Evolutionary conservation across 306 rosid species (phyloP), one percentile per base, ranked within the genome.

Genomic region (Prunus campanulata): DNA sequence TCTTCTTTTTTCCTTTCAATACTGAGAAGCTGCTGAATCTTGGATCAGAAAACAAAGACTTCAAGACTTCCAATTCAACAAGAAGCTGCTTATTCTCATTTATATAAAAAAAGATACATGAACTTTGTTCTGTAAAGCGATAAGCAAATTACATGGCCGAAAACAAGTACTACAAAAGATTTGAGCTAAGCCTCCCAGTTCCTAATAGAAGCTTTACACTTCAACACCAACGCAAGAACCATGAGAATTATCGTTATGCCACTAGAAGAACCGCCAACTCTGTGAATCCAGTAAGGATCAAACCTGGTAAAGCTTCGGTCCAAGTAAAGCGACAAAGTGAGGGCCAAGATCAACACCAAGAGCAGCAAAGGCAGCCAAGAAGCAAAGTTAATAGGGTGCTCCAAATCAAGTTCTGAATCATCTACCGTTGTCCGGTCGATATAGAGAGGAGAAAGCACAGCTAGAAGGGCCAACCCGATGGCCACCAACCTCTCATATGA

Each of bases 261-360:
- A 7, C 85, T 81, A 0, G 98, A 92, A 78, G 99, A 92, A 78
- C 99, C 98, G 24, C 90, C 85, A 70, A 91, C 93, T 76, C 97
- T 88, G 71, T 92, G 93, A 77, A 95, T 92, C 98, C 97, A 95
- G 56, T 89, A 30, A 46, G 91, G 92, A 78, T 92, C 99, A 25
- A 88, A 89, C 82, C 86, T 87, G 32, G 89, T 64, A 13, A 82
- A 77, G 74, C 88, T 81, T 49, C 50, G 74, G 77, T 95, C 93
- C 10, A 87, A n/a, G 80, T 74, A 83, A 74, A 86, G 84, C 7
- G 92, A 90, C 25, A 78, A 50, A 56, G 81, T 79, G 54, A 89
- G 85, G 63, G 87, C 83, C 55, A 83, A 66, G 84, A 89, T 88
- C 88, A 92, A 68, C 73, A 80, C 61, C 35, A 92, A 42, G 29